Conservation (phyloP, 371 early-diverging fungal genomes). For the Mucor saturninus region DNA sequence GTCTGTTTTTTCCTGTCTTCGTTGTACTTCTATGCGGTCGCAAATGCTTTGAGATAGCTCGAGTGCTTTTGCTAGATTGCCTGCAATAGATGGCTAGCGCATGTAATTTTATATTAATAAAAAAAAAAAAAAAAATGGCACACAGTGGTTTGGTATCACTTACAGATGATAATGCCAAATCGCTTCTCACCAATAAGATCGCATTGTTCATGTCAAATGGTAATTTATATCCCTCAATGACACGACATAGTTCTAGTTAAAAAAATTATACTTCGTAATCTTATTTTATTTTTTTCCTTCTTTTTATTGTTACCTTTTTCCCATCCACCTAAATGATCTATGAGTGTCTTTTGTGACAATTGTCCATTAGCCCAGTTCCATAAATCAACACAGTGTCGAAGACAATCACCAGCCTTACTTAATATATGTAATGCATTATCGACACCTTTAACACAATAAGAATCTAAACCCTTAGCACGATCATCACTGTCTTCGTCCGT, state of each 20-base stretch:
- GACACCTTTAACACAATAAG: slow-evolving; percentile 48
- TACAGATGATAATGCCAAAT: slow-evolving; percentile 51
- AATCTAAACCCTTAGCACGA: slow-evolving; percentile 37
- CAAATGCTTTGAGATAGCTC: slow-evolving; percentile 51
- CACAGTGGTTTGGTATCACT: neutral
- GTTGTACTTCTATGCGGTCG: slow-evolving; percentile 51
- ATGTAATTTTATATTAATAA: slow-evolving; percentile 1
- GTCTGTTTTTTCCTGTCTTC: slow-evolving; percentile 40
- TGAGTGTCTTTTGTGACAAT: slow-evolving; percentile 32
- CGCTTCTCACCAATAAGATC: slow-evolving; percentile 45
- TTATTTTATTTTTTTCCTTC: neutral
- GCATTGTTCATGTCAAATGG: slow-evolving; percentile 55
- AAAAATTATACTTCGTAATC: neutral
- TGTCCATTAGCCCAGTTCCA: slow-evolving; percentile 45
- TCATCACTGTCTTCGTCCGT: slow-evolving; percentile 21
- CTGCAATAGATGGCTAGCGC: slow-evolving; percentile 45
- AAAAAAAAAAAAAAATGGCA: neutral
- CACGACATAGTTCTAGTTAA: slow-evolving; percentile 18
- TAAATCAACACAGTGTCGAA: slow-evolving; percentile 43
- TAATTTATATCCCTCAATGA: slow-evolving; percentile 43
- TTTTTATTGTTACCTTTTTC: slow-evolving; percentile 32
- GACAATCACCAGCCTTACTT: slow-evolving; percentile 48
- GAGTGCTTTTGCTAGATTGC: slow-evolving; percentile 50
- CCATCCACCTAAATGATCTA: slow-evolving; percentile 34
- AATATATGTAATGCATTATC: slow-evolving; percentile 47